phyloP scores from a whole-genome alignment of 495 filamentous ascomycete species.

The Trichoderma asperelloides region DNA sequence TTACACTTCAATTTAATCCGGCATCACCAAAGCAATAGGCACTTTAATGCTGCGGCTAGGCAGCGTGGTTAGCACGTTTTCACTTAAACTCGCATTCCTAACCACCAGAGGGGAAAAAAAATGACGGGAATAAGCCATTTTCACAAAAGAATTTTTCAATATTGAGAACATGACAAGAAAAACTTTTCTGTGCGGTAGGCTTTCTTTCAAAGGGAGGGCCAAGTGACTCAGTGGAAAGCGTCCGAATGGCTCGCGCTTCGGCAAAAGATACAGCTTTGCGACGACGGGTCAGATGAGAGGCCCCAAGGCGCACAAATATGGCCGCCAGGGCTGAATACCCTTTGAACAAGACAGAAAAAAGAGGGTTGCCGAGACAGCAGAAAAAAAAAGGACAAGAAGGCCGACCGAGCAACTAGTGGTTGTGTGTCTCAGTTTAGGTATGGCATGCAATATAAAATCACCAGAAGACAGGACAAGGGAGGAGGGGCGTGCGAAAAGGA shows the following conservation, averaged over 20 bases:
- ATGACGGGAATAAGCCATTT: not conserved
- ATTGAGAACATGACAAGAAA: not conserved
- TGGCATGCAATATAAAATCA: not conserved
- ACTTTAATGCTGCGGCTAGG: not conserved
- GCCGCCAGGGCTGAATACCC: not conserved
- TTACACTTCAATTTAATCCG: not conserved
- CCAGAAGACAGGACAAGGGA: not conserved
- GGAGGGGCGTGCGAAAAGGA: not conserved
- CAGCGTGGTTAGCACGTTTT: not conserved
- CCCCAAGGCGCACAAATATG: not conserved
- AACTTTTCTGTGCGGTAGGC: not conserved
- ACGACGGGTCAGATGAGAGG: not conserved
- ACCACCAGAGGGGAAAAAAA: not conserved
- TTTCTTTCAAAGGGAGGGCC: not conserved
- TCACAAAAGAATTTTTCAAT: not conserved
- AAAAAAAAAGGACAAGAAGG: not conserved
- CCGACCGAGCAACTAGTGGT: not conserved
- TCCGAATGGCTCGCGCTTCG: slow-evolving; percentile 8
- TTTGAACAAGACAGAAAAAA: not conserved
- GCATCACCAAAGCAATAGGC: not conserved
- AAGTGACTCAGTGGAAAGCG: not conserved
- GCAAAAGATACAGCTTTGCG: not conserved
- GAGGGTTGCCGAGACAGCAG: not conserved
- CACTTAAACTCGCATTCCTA: not conserved
- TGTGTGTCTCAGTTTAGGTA: not conserved